Evolutionary conservation across 768 basidiomycete genomes (phyloP).

Genomic region (Lentinus brumalis): DNA sequence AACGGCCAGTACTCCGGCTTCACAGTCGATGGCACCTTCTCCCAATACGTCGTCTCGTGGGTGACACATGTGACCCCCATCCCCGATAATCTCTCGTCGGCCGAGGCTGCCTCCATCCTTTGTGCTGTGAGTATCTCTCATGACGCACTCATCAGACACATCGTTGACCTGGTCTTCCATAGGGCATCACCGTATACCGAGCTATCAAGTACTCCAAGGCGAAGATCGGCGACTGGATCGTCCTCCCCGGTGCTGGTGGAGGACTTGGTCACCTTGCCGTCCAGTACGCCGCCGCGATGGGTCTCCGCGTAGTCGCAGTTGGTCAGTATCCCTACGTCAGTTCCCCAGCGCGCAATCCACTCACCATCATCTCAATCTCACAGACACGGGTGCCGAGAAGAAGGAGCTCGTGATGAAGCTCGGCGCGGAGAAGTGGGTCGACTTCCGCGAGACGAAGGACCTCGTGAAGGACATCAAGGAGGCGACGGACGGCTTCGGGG

Average conservation of each 20-base stretch:
- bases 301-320: conserved; percentile 79
- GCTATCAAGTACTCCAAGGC: conserved; percentile 75
- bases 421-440: conserved; percentile 78
- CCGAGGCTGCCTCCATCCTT: conserved; percentile 72
- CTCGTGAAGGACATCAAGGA: conserved; percentile 65
- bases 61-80: conserved; percentile 78
- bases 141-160: background rate
- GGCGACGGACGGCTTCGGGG: conserved; percentile 66
- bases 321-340: conserved; percentile 33
- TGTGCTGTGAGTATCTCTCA: conserved; percentile 58
- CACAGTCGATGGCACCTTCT: conserved; percentile 77
- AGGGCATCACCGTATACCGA: conserved; percentile 86
- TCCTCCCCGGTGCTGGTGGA: conserved; percentile 77
- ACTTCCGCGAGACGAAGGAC: conserved; percentile 70
- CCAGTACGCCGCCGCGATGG: conserved; percentile 80
- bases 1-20: conserved; percentile 67
- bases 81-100: conserved; percentile 65
- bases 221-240: conserved; percentile 72
- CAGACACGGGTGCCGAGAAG: conserved; percentile 78
- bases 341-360: background rate
- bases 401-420: conserved; percentile 57
- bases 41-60: conserved; percentile 72
- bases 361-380: background rate
- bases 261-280: conserved; percentile 84
- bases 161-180: background rate